Conservation (phyloP, 352 stramenopile genomes). For the Globisporangium ultimum region DNA sequence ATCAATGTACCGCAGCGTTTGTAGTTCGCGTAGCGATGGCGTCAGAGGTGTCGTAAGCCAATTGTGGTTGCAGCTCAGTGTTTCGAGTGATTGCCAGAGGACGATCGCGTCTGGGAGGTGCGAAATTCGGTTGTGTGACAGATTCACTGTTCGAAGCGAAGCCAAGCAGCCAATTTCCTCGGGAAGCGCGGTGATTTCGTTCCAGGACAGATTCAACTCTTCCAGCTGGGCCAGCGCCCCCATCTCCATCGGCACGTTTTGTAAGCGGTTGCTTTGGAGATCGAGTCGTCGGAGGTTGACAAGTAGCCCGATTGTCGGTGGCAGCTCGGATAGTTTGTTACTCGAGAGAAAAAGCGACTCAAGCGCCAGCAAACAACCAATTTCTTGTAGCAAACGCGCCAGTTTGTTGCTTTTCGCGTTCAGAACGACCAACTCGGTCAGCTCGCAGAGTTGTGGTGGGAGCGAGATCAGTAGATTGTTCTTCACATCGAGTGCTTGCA, state of each 20-base stretch:
- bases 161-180: constrained; percentile 57
- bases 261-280: constrained; percentile 39
- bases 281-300: constrained; percentile 26
- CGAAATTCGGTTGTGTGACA: constrained; percentile 53
- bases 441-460: constrained; percentile 21
- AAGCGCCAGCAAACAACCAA: constrained; percentile 23
- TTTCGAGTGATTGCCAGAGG: constrained; percentile 36
- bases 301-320: constrained; percentile 41
- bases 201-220: constrained; percentile 59
- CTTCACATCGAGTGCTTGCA: constrained; percentile 49
- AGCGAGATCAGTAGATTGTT: constrained; percentile 29
- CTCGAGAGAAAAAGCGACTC: constrained; percentile 35
- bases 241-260: constrained; percentile 44
- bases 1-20: constrained; percentile 51
- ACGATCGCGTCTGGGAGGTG: constrained; percentile 44
- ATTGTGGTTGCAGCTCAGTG: constrained; percentile 56
- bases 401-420: constrained; percentile 38
- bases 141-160: constrained; percentile 31
- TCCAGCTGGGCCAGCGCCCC: constrained; percentile 43
- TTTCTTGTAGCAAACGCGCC: constrained; percentile 26
- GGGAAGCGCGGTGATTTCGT: constrained; percentile 45
- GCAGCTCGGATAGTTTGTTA: constrained; percentile 41
- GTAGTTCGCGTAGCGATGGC: constrained; percentile 21
- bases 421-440: constrained; percentile 30
- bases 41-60: constrained; percentile 33